These are phyloP conservation scores for Paramecium tetraurelia DNA, from an alignment of 73 alveolate species.

Conservation along the genomic window DNA sequence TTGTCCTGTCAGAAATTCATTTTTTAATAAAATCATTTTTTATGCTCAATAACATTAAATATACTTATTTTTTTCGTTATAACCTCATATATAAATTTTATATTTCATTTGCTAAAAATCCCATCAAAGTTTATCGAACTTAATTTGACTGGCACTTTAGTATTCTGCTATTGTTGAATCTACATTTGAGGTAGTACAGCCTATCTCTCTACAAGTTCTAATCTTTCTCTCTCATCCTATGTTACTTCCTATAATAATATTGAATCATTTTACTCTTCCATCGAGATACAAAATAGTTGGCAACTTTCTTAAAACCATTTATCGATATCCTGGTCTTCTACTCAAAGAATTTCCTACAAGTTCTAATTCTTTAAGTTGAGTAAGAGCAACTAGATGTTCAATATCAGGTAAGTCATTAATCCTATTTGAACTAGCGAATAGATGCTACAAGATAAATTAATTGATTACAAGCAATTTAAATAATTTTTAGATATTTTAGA, in stretches of 20 bases:
- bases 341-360: slow-evolving; percentile 73
- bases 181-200: slow-evolving; percentile 54
- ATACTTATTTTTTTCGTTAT: neutral
- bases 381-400: slow-evolving; percentile 69
- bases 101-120: slow-evolving; percentile 44
- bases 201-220: slow-evolving; percentile 63
- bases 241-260: slow-evolving; percentile 48
- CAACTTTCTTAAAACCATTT: slow-evolving; percentile 69
- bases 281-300: slow-evolving; percentile 74
- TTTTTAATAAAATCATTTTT: neutral
- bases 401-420: slow-evolving; percentile 81
- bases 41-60: neutral
- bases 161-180: slow-evolving; percentile 25
- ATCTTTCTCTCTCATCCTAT: slow-evolving; percentile 72
- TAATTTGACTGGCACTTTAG: slow-evolving; percentile 57
- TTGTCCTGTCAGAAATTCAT: neutral
- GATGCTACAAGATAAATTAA: neutral
- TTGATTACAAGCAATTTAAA: slow-evolving; percentile 59
- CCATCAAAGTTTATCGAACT: slow-evolving; percentile 61
- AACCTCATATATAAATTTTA: neutral
- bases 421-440: slow-evolving; percentile 72
- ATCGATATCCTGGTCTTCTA: slow-evolving; percentile 80
- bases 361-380: slow-evolving; percentile 71
- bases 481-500: slow-evolving; percentile 68
- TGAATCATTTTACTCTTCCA: slow-evolving; percentile 27